Conservation (phyloP, 148 eudicot genomes). For the Chenopodium album region DNA sequence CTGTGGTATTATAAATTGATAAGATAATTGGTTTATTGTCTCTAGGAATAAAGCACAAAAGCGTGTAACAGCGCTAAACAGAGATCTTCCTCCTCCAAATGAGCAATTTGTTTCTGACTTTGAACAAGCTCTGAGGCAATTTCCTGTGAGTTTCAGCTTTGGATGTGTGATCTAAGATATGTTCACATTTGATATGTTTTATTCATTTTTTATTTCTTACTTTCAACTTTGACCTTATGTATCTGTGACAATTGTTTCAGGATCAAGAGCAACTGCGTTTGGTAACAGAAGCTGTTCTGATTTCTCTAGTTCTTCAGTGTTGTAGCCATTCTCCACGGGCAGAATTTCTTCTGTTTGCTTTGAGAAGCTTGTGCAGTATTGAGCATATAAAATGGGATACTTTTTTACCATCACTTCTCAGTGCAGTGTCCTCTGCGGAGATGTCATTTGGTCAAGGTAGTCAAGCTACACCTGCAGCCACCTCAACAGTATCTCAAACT, state of each 20-base stretch:
- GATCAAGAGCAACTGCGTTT: slow-evolving; percentile 80
- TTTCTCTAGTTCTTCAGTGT: slow-evolving; percentile 82
- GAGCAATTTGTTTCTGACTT: slow-evolving; percentile 90
- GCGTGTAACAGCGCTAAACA: slow-evolving; percentile 77
- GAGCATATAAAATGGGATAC: slow-evolving; percentile 84
- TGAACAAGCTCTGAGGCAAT: slow-evolving; percentile 72
- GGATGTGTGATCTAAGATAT: slow-evolving; percentile 8
- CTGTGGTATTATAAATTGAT: slow-evolving; percentile 6
- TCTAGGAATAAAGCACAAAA: slow-evolving; percentile 93
- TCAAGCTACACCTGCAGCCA: slow-evolving; percentile 45
- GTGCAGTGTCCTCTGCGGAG: slow-evolving; percentile 77
- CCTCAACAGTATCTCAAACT: slow-evolving; percentile 58
- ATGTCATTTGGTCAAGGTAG: slow-evolving; percentile 58
- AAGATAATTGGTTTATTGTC: slow-evolving; percentile 22
- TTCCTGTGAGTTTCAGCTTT: slow-evolving; percentile 54
- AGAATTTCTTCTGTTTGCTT: slow-evolving; percentile 86
- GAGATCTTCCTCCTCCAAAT: slow-evolving; percentile 87
- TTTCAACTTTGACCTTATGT: neutral
- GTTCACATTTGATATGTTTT: neutral
- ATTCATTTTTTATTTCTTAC: neutral
- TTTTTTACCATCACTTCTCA: slow-evolving; percentile 82
- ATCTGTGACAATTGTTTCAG: slow-evolving; percentile 39
- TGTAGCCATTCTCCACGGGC: slow-evolving; percentile 87
- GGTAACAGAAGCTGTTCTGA: slow-evolving; percentile 79
- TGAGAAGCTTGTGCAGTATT: slow-evolving; percentile 69